phyloP scores from a whole-genome alignment of 306 rosid genomes.

The Hippophae rhamnoides region DNA sequence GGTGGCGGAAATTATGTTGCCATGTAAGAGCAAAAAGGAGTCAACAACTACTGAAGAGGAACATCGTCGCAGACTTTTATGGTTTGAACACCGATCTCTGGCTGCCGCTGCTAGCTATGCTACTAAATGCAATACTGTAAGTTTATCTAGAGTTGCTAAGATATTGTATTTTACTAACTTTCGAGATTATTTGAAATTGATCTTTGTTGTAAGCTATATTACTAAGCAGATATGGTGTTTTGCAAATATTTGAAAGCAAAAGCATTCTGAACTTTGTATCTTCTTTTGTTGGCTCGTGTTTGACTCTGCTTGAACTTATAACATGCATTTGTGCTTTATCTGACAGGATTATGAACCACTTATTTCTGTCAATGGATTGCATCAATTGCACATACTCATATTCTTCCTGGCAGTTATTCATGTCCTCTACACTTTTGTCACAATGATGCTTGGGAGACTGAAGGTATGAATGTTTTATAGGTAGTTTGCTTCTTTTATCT shows the following conservation, averaged over 20 bases:
- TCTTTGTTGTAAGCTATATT: neutral
- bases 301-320: neutral
- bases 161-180: neutral
- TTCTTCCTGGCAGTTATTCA: slow-evolving; percentile 92
- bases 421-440: slow-evolving; percentile 71
- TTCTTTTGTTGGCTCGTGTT: neutral
- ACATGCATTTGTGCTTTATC: slow-evolving; percentile 16
- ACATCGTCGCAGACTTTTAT: slow-evolving; percentile 52
- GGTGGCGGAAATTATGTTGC: slow-evolving; percentile 57
- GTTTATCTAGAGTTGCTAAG: slow-evolving; percentile 5
- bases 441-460: slow-evolving; percentile 96
- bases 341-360: slow-evolving; percentile 65
- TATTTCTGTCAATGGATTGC: slow-evolving; percentile 67
- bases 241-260: too few species aligned
- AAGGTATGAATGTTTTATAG: slow-evolving; percentile 37
- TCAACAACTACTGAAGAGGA: slow-evolving; percentile 20
- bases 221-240: too few species aligned
- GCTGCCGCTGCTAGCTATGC: slow-evolving; percentile 27
- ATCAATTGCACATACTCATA: slow-evolving; percentile 87
- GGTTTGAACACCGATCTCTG: slow-evolving; percentile 52
- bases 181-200: neutral
- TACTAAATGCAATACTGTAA: slow-evolving; percentile 51
- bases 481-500: neutral
- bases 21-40: slow-evolving; percentile 29
- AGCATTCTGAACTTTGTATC: neutral